A percentile compares a stretch with the other conserved stretches of the same genome.
Conservation (phyloP, 2,329 filamentous ascomycete species). For the Sphaerulina vaccinii region DNA sequence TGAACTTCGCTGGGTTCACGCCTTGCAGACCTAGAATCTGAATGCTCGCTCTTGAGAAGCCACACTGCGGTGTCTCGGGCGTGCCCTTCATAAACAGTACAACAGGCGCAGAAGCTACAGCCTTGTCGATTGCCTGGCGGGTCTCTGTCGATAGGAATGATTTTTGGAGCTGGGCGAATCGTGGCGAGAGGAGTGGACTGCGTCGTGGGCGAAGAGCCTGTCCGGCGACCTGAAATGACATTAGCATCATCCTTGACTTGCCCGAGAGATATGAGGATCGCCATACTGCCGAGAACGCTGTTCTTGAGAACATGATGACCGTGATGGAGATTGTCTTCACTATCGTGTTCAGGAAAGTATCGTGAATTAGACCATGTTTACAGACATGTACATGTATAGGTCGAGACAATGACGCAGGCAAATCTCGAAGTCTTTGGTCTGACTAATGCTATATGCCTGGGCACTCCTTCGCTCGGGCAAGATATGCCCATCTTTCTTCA, state of each 20-base stretch:
- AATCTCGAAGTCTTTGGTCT: not conserved
- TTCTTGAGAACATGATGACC: conserved; percentile 33
- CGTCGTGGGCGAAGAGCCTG: conserved; percentile 45
- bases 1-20: conserved; percentile 91
- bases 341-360: not conserved
- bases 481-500: not conserved
- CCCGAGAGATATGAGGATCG: not conserved
- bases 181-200: conserved; percentile 42
- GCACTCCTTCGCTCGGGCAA: not conserved
- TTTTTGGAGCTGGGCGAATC: conserved; percentile 50
- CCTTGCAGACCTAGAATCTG: conserved; percentile 94
- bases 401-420: conserved; percentile 6
- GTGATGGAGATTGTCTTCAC: conserved; percentile 3
- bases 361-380: conserved; percentile 1
- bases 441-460: conserved; percentile 18
- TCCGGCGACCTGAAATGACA: conserved; percentile 44
- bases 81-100: conserved; percentile 99
- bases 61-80: conserved; percentile 91
- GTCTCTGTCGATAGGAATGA: conserved; percentile 80
- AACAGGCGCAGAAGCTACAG: conserved; percentile 81
- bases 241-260: not conserved
- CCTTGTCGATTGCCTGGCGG: conserved; percentile 81
- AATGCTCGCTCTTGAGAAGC: conserved; percentile 91
- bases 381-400: not conserved
- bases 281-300: conserved; percentile 31